Percentiles rank a stretch among this genome's conserved stretches.
phyloP scores from a whole-genome alignment of 1,139 yeast genomes.

The Yamadazyma songkhlaensis region DNA sequence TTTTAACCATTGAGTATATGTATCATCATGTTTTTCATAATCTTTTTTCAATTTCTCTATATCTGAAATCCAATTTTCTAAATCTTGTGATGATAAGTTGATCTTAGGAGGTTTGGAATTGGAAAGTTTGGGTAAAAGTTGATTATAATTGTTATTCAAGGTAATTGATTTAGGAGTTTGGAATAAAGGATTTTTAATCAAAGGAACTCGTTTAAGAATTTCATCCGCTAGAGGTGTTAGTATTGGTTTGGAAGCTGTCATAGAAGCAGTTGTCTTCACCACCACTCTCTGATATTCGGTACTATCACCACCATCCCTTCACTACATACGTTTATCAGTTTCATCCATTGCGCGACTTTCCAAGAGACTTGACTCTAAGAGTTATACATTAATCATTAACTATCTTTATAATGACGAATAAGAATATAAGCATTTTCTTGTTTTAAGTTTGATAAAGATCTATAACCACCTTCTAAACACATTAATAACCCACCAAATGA shows the following conservation, averaged over 20 bases:
- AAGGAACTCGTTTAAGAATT: conserved; percentile 53
- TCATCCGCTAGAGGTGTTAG: conserved; percentile 41
- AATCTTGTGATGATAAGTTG: conserved; percentile 24
- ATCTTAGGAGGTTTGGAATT: conserved; percentile 39
- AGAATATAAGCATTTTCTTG: conserved; percentile 92
- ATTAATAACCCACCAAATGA: conserved; percentile 94
- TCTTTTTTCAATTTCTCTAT: conserved; percentile 18
- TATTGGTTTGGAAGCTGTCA: too few species aligned
- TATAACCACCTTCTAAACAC: conserved; percentile 93
- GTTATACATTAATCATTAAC: conserved; percentile 16
- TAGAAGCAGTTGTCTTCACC: too few species aligned
- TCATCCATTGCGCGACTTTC: conserved; percentile 16
- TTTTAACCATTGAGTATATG: conserved; percentile 34
- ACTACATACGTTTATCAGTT: conserved; percentile 20
- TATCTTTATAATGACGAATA: conserved; percentile 67
- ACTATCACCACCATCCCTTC: too few species aligned
- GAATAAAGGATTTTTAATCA: conserved; percentile 52
- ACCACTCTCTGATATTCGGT: too few species aligned
- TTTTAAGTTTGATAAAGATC: conserved; percentile 82
- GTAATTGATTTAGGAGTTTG: conserved; percentile 60
- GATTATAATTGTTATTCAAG: conserved; percentile 49
- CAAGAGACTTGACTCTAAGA: background rate
- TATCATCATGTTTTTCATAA: conserved; percentile 12
- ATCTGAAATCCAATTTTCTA: conserved; percentile 29
- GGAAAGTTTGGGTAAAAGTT: conserved; percentile 34